phyloP scores from a whole-genome alignment of 2,329 filamentous ascomycete species.

The Fusarium sororula region DNA sequence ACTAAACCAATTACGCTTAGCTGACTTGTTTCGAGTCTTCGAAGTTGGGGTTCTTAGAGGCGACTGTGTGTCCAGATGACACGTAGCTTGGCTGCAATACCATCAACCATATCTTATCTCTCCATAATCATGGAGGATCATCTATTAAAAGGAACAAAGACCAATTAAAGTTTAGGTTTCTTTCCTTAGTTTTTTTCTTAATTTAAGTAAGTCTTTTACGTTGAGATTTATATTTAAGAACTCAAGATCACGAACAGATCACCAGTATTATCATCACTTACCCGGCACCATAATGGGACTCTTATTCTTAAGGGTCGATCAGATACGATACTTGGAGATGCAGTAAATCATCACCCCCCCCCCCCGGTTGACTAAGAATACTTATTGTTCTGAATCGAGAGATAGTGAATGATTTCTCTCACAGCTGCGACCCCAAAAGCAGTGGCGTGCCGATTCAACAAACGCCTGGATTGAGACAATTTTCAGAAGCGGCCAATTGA shows the following conservation, averaged over 20 bases:
- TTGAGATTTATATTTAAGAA: neutral
- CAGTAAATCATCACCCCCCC: neutral
- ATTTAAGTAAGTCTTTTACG: fast-evolving
- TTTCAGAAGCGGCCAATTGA: fast-evolving
- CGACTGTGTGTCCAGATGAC: fast-evolving
- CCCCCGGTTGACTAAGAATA: fast-evolving
- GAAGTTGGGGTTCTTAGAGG: fast-evolving
- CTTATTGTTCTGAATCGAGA: fast-evolving
- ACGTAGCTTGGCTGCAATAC: fast-evolving
- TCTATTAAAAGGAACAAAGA: fast-evolving
- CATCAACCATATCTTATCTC: too few species aligned
- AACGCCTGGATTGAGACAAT: fast-evolving
- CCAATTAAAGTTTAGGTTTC: fast-evolving
- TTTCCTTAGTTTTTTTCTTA: fast-evolving
- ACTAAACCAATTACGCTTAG: neutral
- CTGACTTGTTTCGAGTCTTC: fast-evolving
- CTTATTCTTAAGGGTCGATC: fast-evolving
- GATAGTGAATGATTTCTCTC: fast-evolving
- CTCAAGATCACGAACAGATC: neutral
- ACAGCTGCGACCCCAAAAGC: neutral
- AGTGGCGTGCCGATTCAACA: fast-evolving
- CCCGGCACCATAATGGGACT: neutral
- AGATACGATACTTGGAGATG: too few species aligned
- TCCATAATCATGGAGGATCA: fast-evolving
- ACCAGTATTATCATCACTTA: neutral